Evolutionary conservation across 2,329 filamentous ascomycete genomes (phyloP).

Genomic region (Colletotrichum aenigma): DNA sequence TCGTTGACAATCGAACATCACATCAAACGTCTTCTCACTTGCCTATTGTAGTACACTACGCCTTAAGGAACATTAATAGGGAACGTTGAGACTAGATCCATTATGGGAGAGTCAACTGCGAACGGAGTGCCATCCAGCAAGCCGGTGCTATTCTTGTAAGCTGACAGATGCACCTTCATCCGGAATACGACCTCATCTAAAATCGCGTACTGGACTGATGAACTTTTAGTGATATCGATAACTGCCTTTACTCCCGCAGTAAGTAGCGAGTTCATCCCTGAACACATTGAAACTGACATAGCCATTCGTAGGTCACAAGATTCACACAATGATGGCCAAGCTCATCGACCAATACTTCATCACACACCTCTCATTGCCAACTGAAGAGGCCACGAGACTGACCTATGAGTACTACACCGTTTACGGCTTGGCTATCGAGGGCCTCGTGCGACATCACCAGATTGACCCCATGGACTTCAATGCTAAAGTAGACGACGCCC

Average conservation of each 20-base stretch:
- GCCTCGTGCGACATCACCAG: constrained; percentile 89
- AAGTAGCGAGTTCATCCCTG: background rate
- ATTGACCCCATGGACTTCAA: constrained; percentile 97
- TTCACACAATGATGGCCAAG: constrained; percentile 86
- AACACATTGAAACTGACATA: background rate
- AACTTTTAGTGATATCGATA: constrained; percentile 88
- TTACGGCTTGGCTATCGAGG: constrained; percentile 95
- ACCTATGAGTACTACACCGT: constrained; percentile 93
- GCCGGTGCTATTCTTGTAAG: background rate
- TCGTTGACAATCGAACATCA: background rate
- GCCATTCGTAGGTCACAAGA: constrained; percentile 63
- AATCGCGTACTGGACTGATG: background rate
- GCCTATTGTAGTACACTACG: background rate
- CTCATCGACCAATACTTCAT: constrained; percentile 73
- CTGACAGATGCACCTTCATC: background rate
- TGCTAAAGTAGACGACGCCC: constrained; percentile 88
- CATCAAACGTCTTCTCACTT: background rate
- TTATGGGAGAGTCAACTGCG: background rate
- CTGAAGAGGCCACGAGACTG: constrained; percentile 79
- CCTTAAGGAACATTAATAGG: background rate
- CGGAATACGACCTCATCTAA: background rate
- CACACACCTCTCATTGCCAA: constrained; percentile 74
- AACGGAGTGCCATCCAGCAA: accelerated
- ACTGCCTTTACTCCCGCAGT: constrained; percentile 94
- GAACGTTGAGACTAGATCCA: accelerated